These are phyloP conservation scores for Boletus mariae DNA, from an alignment of 1,284 basidiomycete species.

Conservation along the genomic window DNA sequence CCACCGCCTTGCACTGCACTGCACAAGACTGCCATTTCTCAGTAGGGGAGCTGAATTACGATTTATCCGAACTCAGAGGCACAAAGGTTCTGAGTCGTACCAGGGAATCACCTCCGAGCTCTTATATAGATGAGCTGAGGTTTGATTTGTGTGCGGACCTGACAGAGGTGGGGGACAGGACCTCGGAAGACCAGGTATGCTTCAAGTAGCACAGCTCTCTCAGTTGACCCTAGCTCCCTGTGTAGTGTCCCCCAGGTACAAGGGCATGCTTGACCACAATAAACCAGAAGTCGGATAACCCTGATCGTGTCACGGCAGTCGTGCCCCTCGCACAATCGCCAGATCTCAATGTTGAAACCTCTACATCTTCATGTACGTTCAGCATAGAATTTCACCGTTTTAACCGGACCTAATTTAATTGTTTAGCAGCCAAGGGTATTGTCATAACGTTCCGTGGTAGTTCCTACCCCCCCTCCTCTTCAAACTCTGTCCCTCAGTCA, in stretches of 20 bases:
- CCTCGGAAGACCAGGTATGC: constrained; percentile 65
- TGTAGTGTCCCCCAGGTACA: constrained; percentile 63
- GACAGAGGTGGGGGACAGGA: constrained; percentile 41
- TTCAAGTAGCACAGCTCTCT: constrained; percentile 1
- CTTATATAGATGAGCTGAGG: constrained; percentile 44
- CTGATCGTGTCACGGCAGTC: constrained; percentile 60
- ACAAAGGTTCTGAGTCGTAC: constrained; percentile 43
- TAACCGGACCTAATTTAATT: constrained; percentile 6
- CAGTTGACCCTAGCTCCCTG: constrained; percentile 5
- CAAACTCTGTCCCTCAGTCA: constrained; percentile 46
- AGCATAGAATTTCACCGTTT: neutral
- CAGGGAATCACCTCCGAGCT: constrained; percentile 47
- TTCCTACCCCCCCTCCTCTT: constrained; percentile 51
- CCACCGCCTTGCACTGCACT: constrained; percentile 27
- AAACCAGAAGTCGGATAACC: constrained; percentile 52
- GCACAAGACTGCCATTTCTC: constrained; percentile 51
- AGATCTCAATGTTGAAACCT: constrained; percentile 39
- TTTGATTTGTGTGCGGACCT: constrained; percentile 66
- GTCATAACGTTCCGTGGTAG: constrained; percentile 58
- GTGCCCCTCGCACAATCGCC: constrained; percentile 59
- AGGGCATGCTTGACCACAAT: constrained; percentile 67
- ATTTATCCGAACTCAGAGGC: constrained; percentile 53
- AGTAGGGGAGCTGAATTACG: constrained; percentile 48
- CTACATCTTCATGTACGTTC: constrained; percentile 46
- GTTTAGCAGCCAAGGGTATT: constrained; percentile 43